These are phyloP conservation scores for Dothidotthia symphoricarpi DNA, from an alignment of 2,329 filamentous ascomycete species.

Conservation along the genomic window DNA sequence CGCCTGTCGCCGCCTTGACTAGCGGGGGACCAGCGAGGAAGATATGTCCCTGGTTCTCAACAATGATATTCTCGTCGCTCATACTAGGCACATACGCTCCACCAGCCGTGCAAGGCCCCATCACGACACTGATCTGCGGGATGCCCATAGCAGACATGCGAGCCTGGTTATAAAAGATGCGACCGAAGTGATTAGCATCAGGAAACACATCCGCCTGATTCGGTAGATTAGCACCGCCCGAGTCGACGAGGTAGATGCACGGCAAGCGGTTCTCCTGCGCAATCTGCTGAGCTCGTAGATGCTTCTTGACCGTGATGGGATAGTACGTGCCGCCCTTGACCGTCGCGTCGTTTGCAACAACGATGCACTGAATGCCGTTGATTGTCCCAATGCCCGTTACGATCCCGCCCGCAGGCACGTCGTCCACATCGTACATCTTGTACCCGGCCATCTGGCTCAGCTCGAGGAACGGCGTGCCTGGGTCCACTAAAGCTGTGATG, in stretches of 20 bases:
- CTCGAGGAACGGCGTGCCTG: constrained; percentile 86
- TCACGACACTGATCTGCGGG: constrained; percentile 90
- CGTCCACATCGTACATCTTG: constrained; percentile 79
- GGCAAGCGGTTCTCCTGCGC: constrained; percentile 79
- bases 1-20: constrained; percentile 93
- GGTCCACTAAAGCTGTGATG: constrained; percentile 81
- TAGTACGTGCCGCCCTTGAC: constrained; percentile 98
- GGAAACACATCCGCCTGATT: constrained; percentile 96
- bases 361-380: constrained; percentile 85
- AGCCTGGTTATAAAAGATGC: constrained; percentile 98
- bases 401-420: constrained; percentile 85
- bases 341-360: constrained; percentile 94
- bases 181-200: constrained; percentile 89
- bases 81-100: constrained; percentile 96
- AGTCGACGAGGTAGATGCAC: constrained; percentile 95
- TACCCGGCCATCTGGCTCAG: constrained; percentile 89
- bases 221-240: constrained; percentile 89
- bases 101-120: constrained; percentile 95
- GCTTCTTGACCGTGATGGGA: constrained; percentile 96
- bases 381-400: constrained; percentile 90
- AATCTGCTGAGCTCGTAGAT: constrained; percentile 85
- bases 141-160: constrained; percentile 87
- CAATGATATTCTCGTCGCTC: constrained; percentile 97
- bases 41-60: constrained; percentile 92
- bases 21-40: constrained; percentile 93